Evolutionary conservation across 2,329 filamentous ascomycete species (phyloP), one percentile per base, ranked within the genome.

Genomic region (Hansfordia pulvinata): DNA sequence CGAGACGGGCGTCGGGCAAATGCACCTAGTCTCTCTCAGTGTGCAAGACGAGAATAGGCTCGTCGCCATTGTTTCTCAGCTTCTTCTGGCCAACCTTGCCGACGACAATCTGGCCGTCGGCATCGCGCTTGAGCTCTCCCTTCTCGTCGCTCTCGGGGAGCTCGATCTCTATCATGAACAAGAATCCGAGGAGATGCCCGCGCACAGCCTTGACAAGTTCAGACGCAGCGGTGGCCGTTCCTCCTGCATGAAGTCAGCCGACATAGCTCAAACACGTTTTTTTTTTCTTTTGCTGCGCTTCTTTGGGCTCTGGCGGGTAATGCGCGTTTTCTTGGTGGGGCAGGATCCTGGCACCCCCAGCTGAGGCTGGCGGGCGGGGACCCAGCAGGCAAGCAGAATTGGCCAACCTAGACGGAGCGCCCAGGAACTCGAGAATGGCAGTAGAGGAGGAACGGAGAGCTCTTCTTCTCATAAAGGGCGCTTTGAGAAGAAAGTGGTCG

Each of bases 81-180:
- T n/a, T n/a, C n/a, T n/a, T n/a, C n/a, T n/a, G n/a, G n/a, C n/a
- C n/a, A n/a, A n/a, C n/a, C n/a, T n/a, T n/a, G n/a, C n/a, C n/a
- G n/a, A n/a, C n/a, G n/a, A n/a, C n/a, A n/a, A n/a, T n/a, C n/a
- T n/a, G n/a, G n/a, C n/a, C n/a, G n/a, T n/a, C n/a, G n/a, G n/a
- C n/a, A n/a, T n/a, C n/a, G n/a, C n/a, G n/a, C n/a, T n/a, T n/a
- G n/a, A n/a, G n/a, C n/a, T n/a, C n/a, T n/a, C n/a, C n/a, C 68
- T 93, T 90, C 36, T 85, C 78, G 42, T 84, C 75, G 41, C 90
- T 90, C 50, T 93, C 83, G 40, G 98, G 73, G 57, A 90, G 88
- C 43, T 85, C 78, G 37, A 98, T 78, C 56, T 96, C 88, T 51
- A 96, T 80, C 45, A 98, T 82, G 64, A 98, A 98, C 36, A 94